Conservation (phyloP, 139 green algal genomes). For the Coelastrella sp. region DNA sequence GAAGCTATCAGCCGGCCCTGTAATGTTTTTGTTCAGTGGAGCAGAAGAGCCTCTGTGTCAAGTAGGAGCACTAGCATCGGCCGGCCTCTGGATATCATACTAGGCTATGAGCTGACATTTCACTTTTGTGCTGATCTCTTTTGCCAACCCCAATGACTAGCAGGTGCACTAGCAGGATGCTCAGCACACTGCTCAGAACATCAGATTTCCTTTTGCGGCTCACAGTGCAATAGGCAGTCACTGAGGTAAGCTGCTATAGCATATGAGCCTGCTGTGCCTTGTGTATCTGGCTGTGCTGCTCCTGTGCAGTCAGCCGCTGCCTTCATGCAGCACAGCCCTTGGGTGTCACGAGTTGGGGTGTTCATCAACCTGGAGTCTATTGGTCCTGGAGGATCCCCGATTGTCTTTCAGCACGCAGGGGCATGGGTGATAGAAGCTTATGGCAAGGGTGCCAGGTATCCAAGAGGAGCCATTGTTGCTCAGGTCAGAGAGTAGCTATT, state of each 20-base stretch:
- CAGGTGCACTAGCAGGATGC: no score
- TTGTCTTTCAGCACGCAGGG: constrained; percentile 50
- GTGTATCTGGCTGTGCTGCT: no score
- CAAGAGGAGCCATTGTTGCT: constrained; percentile 32
- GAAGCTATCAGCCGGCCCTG: background rate
- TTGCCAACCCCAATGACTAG: no score
- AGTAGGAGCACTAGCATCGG: background rate
- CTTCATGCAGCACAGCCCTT: constrained; percentile 33
- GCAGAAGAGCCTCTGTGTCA: constrained; percentile 50
- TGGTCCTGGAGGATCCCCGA: constrained; percentile 39
- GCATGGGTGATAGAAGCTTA: constrained; percentile 37
- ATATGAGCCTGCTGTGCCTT: no score
- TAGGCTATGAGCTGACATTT: no score
- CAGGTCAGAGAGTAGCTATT: constrained; percentile 32
- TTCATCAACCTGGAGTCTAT: constrained; percentile 50
- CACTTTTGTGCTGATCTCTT: no score
- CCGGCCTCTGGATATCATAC: no score
- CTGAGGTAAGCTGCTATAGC: no score
- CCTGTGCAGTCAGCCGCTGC: constrained; percentile 33
- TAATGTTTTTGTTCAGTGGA: constrained; percentile 51
- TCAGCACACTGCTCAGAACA: no score
- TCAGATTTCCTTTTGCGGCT: no score
- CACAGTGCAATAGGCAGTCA: no score
- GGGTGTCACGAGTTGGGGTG: constrained; percentile 7
- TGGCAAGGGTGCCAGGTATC: constrained; percentile 1